These are phyloP conservation scores for Choiromyces venosus DNA, from an alignment of 495 filamentous ascomycete genomes.

Conservation along the genomic window DNA sequence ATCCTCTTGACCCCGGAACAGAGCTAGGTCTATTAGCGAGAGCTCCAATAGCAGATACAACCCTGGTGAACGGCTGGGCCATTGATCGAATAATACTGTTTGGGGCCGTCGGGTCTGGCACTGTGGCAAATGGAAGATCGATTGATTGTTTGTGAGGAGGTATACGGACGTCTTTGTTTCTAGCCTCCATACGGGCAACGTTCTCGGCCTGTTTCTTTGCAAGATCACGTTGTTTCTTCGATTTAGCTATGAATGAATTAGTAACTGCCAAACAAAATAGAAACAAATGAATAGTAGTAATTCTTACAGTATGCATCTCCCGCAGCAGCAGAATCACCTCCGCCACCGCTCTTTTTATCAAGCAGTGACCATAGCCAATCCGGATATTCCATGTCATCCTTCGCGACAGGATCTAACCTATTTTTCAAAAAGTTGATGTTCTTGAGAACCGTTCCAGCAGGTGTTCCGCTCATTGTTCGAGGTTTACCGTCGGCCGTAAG, in stretches of 20 bases:
- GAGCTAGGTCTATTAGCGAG: conserved; percentile 27
- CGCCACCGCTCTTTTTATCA: conserved; percentile 47
- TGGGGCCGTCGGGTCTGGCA: conserved; percentile 36
- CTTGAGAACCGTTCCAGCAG: conserved; percentile 64
- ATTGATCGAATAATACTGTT: neutral
- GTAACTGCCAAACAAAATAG: conserved; percentile 5
- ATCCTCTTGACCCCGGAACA: conserved; percentile 44
- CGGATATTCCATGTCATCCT: conserved; percentile 80
- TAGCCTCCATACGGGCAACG: conserved; percentile 59
- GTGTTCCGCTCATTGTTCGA: conserved; percentile 49
- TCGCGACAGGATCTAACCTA: conserved; percentile 62
- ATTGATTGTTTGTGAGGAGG: conserved; percentile 77
- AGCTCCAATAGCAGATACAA: conserved; percentile 24
- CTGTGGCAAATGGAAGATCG: conserved; percentile 63
- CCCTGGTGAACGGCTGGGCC: conserved; percentile 15
- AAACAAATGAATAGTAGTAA: neutral
- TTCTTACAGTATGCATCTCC: conserved; percentile 71
- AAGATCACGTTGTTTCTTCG: conserved; percentile 64
- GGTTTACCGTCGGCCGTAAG: conserved; percentile 3
- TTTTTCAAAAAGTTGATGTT: conserved; percentile 85
- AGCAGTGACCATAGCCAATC: conserved; percentile 83
- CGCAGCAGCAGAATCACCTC: conserved; percentile 45
- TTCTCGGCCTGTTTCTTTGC: conserved; percentile 61
- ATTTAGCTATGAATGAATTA: conserved; percentile 57
- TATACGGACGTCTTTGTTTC: conserved; percentile 62